Evolutionary conservation across 148 eudicot species (phyloP).

Genomic region (Chenopodium album): DNA sequence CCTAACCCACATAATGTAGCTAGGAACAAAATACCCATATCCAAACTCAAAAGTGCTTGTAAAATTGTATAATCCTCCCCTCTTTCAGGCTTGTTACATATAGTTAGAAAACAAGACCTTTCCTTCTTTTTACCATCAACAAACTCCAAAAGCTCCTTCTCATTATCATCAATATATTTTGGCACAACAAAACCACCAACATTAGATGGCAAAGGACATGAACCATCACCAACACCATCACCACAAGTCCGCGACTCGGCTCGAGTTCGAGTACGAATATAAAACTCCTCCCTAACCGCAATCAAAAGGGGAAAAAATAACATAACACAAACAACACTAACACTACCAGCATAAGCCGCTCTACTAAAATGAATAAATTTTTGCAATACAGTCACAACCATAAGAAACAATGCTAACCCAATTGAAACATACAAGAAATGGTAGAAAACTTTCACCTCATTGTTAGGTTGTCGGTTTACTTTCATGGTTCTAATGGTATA

Average conservation of each 20-base stretch:
- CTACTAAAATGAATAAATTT: slow-evolving; percentile 21
- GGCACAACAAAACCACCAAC: not conserved
- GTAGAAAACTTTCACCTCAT: slow-evolving; percentile 41
- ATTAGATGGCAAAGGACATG: not conserved
- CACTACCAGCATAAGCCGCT: slow-evolving; percentile 28
- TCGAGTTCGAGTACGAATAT: not conserved
- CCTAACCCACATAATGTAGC: slow-evolving; percentile 49
- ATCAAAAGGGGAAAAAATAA: slow-evolving; percentile 29
- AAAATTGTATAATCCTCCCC: slow-evolving; percentile 54
- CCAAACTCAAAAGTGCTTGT: slow-evolving; percentile 50
- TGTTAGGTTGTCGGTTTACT: slow-evolving; percentile 20
- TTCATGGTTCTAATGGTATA: slow-evolving; percentile 38
- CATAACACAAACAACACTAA: slow-evolving; percentile 29
- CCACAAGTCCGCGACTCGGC: not conserved
- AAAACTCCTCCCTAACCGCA: slow-evolving; percentile 32
- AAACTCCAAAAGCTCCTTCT: not conserved
- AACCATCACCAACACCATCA: not conserved
- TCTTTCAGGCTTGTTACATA: slow-evolving; percentile 41
- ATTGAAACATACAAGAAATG: slow-evolving; percentile 39
- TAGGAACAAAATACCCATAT: slow-evolving; percentile 48
- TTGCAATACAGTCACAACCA: slow-evolving; percentile 40
- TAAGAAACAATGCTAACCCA: slow-evolving; percentile 45
- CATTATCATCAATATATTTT: not conserved
- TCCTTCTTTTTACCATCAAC: not conserved
- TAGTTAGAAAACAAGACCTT: slow-evolving; percentile 26